A percentile compares a stretch with the other conserved stretches of the same genome.
Conservation (phyloP, 371 early-diverging fungal species). For the Dentiscutata heterogama region DNA sequence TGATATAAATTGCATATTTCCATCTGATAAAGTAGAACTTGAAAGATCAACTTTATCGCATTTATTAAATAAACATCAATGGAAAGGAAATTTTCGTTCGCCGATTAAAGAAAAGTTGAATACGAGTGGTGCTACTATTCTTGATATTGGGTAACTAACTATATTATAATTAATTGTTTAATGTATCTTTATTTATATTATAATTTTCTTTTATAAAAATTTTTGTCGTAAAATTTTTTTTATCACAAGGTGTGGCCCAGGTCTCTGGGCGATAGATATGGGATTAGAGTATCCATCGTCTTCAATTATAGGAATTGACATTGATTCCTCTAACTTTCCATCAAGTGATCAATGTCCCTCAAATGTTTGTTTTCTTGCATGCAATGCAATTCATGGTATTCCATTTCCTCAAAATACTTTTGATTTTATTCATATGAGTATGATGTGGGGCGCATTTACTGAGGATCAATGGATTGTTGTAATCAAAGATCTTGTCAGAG, state of each 20-base stretch:
- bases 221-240: background rate
- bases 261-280: background rate
- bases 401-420: slow-evolving; percentile 19
- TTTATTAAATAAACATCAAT: background rate
- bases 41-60: background rate
- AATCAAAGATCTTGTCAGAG: slow-evolving; percentile 11
- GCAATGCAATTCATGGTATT: background rate
- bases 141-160: slow-evolving; percentile 33
- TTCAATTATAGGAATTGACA: slow-evolving; percentile 5
- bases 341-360: background rate
- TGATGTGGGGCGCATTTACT: slow-evolving; percentile 9
- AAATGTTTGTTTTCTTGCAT: background rate
- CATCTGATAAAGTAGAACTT: slow-evolving; percentile 14
- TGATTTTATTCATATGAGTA: slow-evolving; percentile 20
- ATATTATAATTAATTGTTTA: no score
- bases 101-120: background rate
- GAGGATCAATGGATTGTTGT: background rate
- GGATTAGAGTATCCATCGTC: background rate
- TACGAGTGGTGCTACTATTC: background rate
- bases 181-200: no score
- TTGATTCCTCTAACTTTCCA: background rate
- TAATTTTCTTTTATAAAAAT: no score
- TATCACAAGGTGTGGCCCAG: background rate
- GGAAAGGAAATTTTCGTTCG: slow-evolving; percentile 24
- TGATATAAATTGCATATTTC: background rate